Evolutionary conservation across 805 yeast species (phyloP), one percentile per base, ranked within the genome.

Genomic region (Suhomyces pyralidae): DNA sequence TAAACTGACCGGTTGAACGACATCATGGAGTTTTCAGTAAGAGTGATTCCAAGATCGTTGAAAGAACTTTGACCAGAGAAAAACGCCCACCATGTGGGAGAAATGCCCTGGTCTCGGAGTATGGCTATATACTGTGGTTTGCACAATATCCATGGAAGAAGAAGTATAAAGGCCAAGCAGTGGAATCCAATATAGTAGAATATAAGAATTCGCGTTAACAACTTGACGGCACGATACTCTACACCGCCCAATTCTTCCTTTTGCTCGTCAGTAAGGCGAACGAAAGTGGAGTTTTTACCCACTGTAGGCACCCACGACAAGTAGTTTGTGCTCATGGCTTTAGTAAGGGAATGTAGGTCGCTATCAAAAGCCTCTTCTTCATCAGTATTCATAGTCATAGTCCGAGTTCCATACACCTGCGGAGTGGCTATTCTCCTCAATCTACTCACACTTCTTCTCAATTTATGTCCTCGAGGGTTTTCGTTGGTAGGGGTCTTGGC

Each of bases 201-300:
- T 0, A 82, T 64, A 12, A 93, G 69, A 45, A 93, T 80, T 57
- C 81, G 80, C 53, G 87, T 82, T 52, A 94, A 71, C 8, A 91
- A 71, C 63, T 90, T 90, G 53, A 89, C 79, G 0, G 99, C 90
- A 44, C 97, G 80, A 66, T 94, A 94, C 64, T 94, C 99, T 14
- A 94, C 97, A 48, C 99, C 99, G 38, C 99, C 99, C 38, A 94
- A 72, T 66, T 94, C 99, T 54, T 88, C 96, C 62, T 90, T 91
- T 67, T 94, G 98, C 22, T 80, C 85, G 36, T 84, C 89, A 2
- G 90, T 83, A 43, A 94, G 68, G 14, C 87, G 87, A 2, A 90
- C 87, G 74, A 94, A 94, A 0, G 92, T 86, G 0, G 98, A 93
- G 68, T 94, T 94, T 67, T 97, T 81, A 9, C 97, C 98, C 34